Conservation (phyloP, 225 moss, liverwort and hornwort species). For the Pseudoscleropodium purum region DNA sequence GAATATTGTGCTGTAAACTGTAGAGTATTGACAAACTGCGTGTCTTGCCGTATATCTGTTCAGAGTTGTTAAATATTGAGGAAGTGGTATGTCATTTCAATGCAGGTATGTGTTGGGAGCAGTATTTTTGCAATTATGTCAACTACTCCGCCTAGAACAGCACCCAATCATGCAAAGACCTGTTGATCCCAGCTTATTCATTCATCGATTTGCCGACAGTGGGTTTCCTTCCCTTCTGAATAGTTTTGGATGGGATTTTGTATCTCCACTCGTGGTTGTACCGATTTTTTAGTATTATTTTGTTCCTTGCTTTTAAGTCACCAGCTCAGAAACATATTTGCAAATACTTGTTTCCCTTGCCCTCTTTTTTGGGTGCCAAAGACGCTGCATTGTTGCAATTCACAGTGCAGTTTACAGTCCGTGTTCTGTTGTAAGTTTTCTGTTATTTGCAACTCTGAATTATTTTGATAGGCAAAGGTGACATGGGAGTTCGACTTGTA, state of each 20-base stretch:
- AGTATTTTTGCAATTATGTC: constrained; percentile 94
- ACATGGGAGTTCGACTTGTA: not conserved
- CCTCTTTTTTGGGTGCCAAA: not conserved
- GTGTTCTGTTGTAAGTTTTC: not conserved
- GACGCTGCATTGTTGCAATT: not conserved
- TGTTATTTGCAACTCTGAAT: not conserved
- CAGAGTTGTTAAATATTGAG: not conserved
- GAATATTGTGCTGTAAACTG: not conserved
- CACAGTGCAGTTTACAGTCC: not conserved
- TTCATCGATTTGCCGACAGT: constrained; percentile 99
- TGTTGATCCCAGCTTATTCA: constrained; percentile 98
- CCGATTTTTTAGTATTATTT: not conserved
- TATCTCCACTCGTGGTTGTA: not conserved
- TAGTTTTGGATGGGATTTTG: not conserved
- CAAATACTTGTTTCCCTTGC: not conserved
- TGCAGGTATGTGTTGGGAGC: constrained; percentile 94
- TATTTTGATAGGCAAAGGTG: not conserved
- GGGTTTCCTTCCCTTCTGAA: constrained; percentile 13
- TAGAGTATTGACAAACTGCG: not conserved
- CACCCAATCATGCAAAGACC: constrained; percentile 99
- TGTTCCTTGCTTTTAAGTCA: not conserved
- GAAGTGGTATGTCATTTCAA: not conserved
- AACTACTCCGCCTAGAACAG: constrained; percentile 79
- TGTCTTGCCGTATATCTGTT: not conserved
- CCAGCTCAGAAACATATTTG: not conserved